Conservation (phyloP, 176 grass and related monocot species). For the Pontederia paniculata region DNA sequence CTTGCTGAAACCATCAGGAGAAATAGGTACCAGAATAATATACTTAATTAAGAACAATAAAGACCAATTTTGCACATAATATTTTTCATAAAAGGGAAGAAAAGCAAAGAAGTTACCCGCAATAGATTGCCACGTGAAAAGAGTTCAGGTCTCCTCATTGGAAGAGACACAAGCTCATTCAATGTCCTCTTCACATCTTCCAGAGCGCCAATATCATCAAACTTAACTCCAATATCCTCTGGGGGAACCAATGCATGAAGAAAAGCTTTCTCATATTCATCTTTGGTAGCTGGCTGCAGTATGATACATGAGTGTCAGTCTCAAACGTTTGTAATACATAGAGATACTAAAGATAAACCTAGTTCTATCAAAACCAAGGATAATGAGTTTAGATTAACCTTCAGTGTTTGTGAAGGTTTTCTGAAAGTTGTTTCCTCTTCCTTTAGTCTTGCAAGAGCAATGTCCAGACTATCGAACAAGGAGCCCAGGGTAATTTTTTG, state of each 20-base stretch:
- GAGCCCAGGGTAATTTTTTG: neutral
- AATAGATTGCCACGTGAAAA: constrained; percentile 85
- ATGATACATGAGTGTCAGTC: constrained; percentile 3
- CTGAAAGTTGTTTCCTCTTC: constrained; percentile 59
- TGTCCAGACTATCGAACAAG: constrained; percentile 42
- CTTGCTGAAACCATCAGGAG: too few species aligned
- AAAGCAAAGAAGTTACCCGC: constrained; percentile 32
- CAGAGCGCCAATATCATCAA: constrained; percentile 90
- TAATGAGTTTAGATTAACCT: constrained; percentile 25
- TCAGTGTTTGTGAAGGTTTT: constrained; percentile 65
- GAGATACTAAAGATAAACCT: neutral
- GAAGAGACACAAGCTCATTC: constrained; percentile 88
- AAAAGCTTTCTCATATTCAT: constrained; percentile 87
- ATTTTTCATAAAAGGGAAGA: too few species aligned
- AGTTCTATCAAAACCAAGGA: neutral
- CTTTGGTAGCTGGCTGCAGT: constrained; percentile 72
- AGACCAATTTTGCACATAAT: too few species aligned
- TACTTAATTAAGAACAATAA: too few species aligned
- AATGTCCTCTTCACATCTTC: constrained; percentile 85
- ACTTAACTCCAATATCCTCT: constrained; percentile 92
- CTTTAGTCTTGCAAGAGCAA: constrained; percentile 66
- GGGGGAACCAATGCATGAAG: constrained; percentile 77
- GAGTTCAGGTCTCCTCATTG: constrained; percentile 92
- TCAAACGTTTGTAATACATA: neutral
- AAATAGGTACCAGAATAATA: too few species aligned